A percentile compares a stretch with the other conserved stretches of the same genome.
These are phyloP conservation scores for Daldinia sp. DNA, from an alignment of 2,329 filamentous ascomycete species.

Conservation along the genomic window DNA sequence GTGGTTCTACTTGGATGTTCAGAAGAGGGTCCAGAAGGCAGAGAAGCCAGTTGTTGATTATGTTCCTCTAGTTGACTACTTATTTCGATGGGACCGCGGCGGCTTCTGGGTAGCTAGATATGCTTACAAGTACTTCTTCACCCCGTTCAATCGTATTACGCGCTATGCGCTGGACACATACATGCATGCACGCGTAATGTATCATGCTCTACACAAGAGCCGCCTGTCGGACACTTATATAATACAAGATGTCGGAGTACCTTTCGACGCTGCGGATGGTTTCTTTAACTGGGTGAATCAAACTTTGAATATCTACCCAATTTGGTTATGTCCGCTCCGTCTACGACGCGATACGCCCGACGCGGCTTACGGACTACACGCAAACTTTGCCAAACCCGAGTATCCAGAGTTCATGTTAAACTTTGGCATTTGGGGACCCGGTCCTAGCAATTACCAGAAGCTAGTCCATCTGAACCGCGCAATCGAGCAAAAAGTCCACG, in stretches of 20 bases:
- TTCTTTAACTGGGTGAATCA: conserved; percentile 59
- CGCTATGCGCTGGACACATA: conserved; percentile 68
- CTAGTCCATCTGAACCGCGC: conserved; percentile 65
- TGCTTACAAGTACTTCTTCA: conserved; percentile 70
- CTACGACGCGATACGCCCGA: conserved; percentile 53
- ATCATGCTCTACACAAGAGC: conserved; percentile 69
- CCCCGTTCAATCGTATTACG: conserved; percentile 71
- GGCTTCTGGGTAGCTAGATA: conserved; percentile 73
- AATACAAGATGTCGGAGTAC: conserved; percentile 69
- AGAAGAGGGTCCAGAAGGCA: conserved; percentile 48
- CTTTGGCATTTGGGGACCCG: conserved; percentile 69
- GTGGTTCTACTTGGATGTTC: conserved; percentile 78
- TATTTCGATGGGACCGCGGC: conserved; percentile 75
- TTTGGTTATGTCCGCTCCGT: conserved; percentile 65
- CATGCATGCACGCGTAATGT: conserved; percentile 70
- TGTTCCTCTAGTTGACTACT: conserved; percentile 70
- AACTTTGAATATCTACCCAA: conserved; percentile 58
- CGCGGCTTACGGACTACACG: conserved; percentile 57
- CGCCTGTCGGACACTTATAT: conserved; percentile 67
- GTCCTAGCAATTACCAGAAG: conserved; percentile 51
- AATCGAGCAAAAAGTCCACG: conserved; percentile 66
- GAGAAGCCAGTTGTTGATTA: conserved; percentile 56
- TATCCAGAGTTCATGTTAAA: conserved; percentile 59
- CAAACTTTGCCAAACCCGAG: conserved; percentile 53
- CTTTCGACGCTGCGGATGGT: conserved; percentile 52